Conservation (phyloP, 2,329 filamentous ascomycete species). For the Catunica adiposa region DNA sequence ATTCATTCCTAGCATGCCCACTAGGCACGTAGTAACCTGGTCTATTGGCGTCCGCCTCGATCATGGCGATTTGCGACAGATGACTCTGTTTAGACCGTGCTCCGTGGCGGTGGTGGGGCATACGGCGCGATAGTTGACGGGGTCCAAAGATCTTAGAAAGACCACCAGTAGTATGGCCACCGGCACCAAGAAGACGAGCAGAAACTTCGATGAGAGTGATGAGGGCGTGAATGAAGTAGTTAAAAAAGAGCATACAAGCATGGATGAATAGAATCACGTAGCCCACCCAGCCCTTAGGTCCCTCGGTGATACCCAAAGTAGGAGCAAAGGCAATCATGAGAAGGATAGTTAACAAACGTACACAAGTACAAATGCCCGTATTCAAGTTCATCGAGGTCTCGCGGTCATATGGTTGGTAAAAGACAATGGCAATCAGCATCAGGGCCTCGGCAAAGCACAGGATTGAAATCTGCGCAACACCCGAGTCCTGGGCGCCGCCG, state of each 20-base stretch:
- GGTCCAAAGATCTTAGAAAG: slow-evolving; percentile 82
- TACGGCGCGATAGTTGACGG: slow-evolving; percentile 66
- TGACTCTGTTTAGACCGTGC: slow-evolving; percentile 57
- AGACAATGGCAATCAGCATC: slow-evolving; percentile 68
- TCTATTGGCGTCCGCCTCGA: slow-evolving; percentile 51
- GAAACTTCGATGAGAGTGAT: slow-evolving; percentile 82
- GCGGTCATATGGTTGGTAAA: slow-evolving; percentile 76
- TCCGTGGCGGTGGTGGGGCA: slow-evolving; percentile 40
- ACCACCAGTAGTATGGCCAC: slow-evolving; percentile 65
- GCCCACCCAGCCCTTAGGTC: slow-evolving; percentile 82
- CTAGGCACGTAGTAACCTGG: slow-evolving; percentile 37
- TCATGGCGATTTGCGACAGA: slow-evolving; percentile 66
- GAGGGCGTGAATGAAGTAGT: slow-evolving; percentile 81
- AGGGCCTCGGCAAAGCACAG: slow-evolving; percentile 91
- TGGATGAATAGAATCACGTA: slow-evolving; percentile 83
- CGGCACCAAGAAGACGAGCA: slow-evolving; percentile 67
- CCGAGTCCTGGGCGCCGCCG: slow-evolving; percentile 80
- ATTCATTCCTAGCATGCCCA: slow-evolving; percentile 43
- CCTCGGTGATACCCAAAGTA: slow-evolving; percentile 59
- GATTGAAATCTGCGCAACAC: slow-evolving; percentile 81
- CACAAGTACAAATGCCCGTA: slow-evolving; percentile 64
- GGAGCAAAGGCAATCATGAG: slow-evolving; percentile 74
- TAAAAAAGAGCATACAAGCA: slow-evolving; percentile 68
- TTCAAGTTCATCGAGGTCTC: slow-evolving; percentile 97
- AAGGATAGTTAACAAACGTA: slow-evolving; percentile 61